Percentiles rank a stretch among this genome's conserved stretches.
phyloP scores from a whole-genome alignment of 1,284 basidiomycete genomes.

The Cystobasidium sp. region DNA sequence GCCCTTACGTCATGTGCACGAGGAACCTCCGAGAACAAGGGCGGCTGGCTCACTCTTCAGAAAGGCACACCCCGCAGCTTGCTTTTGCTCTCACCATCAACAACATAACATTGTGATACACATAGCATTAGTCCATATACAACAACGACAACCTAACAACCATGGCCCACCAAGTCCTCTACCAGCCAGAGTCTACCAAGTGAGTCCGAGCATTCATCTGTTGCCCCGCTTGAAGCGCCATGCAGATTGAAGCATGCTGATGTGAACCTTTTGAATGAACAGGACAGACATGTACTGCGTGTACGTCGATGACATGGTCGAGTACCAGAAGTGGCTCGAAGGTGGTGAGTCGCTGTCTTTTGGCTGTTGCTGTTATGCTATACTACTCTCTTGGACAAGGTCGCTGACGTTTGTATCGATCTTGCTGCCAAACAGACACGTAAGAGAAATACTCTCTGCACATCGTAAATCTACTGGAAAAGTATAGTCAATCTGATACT shows the following conservation, averaged over 20 bases:
- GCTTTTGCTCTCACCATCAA: neutral
- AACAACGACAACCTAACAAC: neutral
- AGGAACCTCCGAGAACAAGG: too few relatives aligned
- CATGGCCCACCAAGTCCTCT: conserved; percentile 41
- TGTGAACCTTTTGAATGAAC: neutral
- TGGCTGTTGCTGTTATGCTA: neutral
- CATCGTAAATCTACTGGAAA: neutral
- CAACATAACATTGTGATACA: neutral
- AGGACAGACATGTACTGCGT: conserved; percentile 43
- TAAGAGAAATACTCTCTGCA: neutral
- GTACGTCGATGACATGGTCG: conserved; percentile 32
- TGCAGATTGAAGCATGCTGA: neutral
- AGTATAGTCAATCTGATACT: neutral
- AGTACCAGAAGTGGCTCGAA: conserved; percentile 43
- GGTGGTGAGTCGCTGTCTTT: conserved; percentile 34
- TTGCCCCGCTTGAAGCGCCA: neutral
- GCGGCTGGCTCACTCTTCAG: too few relatives aligned
- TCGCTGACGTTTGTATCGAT: neutral
- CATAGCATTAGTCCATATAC: neutral
- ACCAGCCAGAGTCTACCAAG: conserved; percentile 40
- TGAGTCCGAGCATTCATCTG: neutral
- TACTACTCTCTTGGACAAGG: conserved; percentile 1
- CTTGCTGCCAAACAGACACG: conserved; percentile 16
- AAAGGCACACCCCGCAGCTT: conserved; percentile 3
- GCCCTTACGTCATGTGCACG: too few relatives aligned